These are phyloP conservation scores for Parafenestella ontariensis DNA, from an alignment of 2,329 filamentous ascomycete species.

Conservation along the genomic window DNA sequence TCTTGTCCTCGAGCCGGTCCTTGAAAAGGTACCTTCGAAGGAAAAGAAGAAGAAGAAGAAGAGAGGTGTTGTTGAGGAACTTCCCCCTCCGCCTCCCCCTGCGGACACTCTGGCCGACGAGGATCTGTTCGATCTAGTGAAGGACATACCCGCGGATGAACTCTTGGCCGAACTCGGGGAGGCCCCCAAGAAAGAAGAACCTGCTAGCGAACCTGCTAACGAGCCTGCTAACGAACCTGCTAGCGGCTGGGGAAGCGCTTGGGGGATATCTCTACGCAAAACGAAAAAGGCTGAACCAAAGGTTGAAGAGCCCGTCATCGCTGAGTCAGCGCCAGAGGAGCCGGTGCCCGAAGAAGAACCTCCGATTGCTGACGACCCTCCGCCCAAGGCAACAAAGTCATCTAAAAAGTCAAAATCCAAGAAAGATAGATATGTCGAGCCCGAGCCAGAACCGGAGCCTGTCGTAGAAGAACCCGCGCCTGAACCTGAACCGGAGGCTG, in stretches of 20 bases:
- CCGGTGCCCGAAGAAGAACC: constrained; percentile 39
- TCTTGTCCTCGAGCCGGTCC: constrained; percentile 24
- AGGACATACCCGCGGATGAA: constrained; percentile 41
- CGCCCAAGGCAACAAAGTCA: constrained; percentile 27
- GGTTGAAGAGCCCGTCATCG: constrained; percentile 11
- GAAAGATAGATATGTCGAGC: constrained; percentile 25
- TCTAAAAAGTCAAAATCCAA: constrained; percentile 35
- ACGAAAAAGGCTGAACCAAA: constrained; percentile 54
- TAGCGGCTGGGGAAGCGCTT: constrained; percentile 51
- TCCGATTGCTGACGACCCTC: constrained; percentile 39
- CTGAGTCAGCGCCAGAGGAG: constrained; percentile 18
- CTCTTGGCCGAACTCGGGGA: constrained; percentile 48
- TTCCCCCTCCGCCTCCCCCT: constrained; percentile 21
- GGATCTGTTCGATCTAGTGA: constrained; percentile 43
- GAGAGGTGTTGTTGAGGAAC: constrained; percentile 25
- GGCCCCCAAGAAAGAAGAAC: constrained; percentile 36
- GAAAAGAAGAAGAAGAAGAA: constrained; percentile 50
- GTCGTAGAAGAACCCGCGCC: constrained; percentile 7
- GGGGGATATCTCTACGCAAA: constrained; percentile 55
- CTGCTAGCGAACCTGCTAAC: too few relatives aligned
- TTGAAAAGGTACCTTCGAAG: constrained; percentile 23
- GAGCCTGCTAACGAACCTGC: constrained; percentile 20
- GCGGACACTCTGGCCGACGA: constrained; percentile 32
- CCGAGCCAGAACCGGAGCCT: constrained; percentile 16
- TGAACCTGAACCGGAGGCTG: constrained; percentile 40